Conservation (phyloP, 495 filamentous ascomycete species). For the Massariosphaeria phaeospora region DNA sequence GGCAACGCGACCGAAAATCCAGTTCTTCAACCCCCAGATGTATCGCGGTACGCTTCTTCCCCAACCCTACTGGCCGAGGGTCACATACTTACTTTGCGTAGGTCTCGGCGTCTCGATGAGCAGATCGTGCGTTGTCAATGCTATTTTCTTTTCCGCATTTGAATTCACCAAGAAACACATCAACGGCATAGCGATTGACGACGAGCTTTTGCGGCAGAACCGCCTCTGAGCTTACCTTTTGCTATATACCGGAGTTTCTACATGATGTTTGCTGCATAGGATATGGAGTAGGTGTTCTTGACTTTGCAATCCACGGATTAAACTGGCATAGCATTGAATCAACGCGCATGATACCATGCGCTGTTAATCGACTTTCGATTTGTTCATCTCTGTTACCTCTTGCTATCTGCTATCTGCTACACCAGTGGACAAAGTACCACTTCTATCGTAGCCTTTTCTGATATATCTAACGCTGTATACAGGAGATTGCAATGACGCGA, state of each 20-base stretch:
- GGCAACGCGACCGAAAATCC: constrained; percentile 59
- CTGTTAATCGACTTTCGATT: too few species aligned
- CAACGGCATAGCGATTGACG: constrained; percentile 51
- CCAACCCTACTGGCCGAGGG: neutral
- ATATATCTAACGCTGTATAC: too few species aligned
- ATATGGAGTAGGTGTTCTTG: constrained; percentile 1
- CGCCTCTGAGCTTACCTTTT: constrained; percentile 3
- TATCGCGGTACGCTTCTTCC: constrained; percentile 50
- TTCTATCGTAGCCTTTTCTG: too few species aligned
- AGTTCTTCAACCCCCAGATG: constrained; percentile 67
- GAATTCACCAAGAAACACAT: constrained; percentile 70
- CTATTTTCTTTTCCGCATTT: constrained; percentile 74
- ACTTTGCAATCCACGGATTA: neutral
- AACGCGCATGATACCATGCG: too few species aligned
- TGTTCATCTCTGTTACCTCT: too few species aligned
- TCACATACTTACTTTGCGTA: constrained; percentile 29
- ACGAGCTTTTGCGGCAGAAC: constrained; percentile 25
- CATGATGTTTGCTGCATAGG: constrained; percentile 1
- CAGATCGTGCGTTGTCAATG: constrained; percentile 66
- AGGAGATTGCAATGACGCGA: too few species aligned
- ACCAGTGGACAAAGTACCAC: too few species aligned
- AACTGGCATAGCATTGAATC: constrained; percentile 12
- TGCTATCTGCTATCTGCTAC: too few species aligned
- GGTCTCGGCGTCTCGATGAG: constrained; percentile 76
- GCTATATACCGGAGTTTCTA: too few species aligned